Conservation (phyloP, 306 rosid genomes). For the Begonia fuchsioides region DNA sequence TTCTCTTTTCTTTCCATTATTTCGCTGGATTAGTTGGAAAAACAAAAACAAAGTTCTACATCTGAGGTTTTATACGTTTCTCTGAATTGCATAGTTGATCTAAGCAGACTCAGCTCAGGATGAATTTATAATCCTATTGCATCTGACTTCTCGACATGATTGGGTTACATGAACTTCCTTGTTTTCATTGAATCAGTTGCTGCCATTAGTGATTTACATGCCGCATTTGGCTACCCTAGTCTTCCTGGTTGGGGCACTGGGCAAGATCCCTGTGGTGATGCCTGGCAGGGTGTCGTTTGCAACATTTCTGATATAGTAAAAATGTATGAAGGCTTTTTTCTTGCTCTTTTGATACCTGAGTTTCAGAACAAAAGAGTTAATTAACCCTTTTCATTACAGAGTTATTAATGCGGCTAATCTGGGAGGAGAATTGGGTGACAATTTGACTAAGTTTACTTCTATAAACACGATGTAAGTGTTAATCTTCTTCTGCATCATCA, state of each 20-base stretch:
- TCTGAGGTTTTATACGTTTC: neutral
- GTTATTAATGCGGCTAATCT: constrained; percentile 62
- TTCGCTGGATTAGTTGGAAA: neutral
- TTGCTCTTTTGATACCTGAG: neutral
- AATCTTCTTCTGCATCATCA: too few relatives aligned
- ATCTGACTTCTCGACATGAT: neutral
- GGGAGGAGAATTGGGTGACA: constrained; percentile 76
- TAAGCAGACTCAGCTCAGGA: neutral
- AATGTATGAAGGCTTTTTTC: constrained; percentile 36
- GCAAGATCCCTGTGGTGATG: constrained; percentile 89
- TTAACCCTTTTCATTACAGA: constrained; percentile 29
- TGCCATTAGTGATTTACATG: constrained; percentile 60
- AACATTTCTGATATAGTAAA: constrained; percentile 38
- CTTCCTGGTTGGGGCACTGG: constrained; percentile 81
- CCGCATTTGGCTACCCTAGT: constrained; percentile 56
- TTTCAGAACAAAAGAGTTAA: constrained; percentile 10
- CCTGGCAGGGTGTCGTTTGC: constrained; percentile 86
- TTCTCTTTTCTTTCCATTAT: constrained; percentile 8
- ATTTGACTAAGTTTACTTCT: constrained; percentile 49
- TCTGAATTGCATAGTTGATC: neutral
- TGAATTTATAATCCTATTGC: neutral
- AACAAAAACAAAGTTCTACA: constrained; percentile 5
- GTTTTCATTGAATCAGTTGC: constrained; percentile 38
- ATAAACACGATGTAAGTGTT: constrained; percentile 46
- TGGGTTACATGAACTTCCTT: constrained; percentile 7